phyloP scores from a whole-genome alignment of 768 basidiomycete genomes.

The Suillus tomentosus region DNA sequence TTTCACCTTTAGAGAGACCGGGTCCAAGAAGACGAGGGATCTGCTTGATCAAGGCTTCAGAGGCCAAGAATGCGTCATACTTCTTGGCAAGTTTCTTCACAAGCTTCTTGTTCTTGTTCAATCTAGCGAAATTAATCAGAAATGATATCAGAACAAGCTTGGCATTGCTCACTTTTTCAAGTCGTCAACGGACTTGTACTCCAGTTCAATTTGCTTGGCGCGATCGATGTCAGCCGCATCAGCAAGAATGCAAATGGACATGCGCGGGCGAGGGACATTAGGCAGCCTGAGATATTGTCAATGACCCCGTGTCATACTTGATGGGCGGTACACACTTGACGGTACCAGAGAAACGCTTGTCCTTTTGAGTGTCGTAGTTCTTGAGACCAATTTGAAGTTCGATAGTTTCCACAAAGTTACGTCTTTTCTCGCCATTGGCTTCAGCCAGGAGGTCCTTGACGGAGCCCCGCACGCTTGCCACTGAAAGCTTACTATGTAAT shows the following conservation, averaged over 20 bases:
- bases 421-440: conserved; percentile 84
- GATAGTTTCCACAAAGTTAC: conserved; percentile 95
- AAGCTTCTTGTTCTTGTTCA: conserved; percentile 99
- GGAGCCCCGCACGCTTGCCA: conserved; percentile 99
- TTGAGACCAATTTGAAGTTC: conserved; percentile 97
- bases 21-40: conserved; percentile 99
- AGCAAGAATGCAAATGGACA: conserved; percentile 99
- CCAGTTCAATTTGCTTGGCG: conserved; percentile 96
- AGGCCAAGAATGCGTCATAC: conserved; percentile 98
- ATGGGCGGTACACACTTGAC: conserved; percentile 67
- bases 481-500: conserved; percentile 83
- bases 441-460: conserved; percentile 88
- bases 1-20: conserved; percentile 94
- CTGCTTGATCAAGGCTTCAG: conserved; percentile 98
- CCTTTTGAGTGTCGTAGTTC: conserved; percentile 99
- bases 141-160: no score
- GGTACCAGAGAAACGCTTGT: conserved; percentile 99
- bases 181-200: conserved; percentile 99
- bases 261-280: conserved; percentile 96
- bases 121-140: conserved; percentile 44
- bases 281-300: conserved; percentile 65
- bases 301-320: neutral
- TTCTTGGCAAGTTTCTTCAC: conserved; percentile 99
- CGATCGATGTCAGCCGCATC: conserved; percentile 99
- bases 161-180: conserved; percentile 84